Evolutionary conservation across 495 filamentous ascomycete genomes (phyloP), one percentile per base, ranked within the genome.

Genomic region (Chaetomium tenue): DNA sequence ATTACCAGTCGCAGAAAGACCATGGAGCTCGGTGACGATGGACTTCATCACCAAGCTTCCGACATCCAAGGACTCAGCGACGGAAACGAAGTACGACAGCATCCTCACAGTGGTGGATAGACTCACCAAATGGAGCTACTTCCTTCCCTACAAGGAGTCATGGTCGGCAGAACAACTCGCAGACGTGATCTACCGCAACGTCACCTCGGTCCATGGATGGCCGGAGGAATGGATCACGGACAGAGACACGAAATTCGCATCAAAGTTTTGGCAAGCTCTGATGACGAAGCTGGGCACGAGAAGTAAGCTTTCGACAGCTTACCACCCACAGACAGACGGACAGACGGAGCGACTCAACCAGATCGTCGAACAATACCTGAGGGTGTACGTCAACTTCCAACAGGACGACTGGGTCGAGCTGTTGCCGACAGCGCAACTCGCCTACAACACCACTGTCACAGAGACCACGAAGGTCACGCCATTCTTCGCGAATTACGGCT

Each of bases 11-110:
- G 30, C 20, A 16, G 58, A 60, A 40, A 2, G 20, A 60, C 42
- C 28, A 50, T 48, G n/a, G 18, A 53, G 55, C 22, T 64, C 37
- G n/a, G 39, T 58, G 11, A 58, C 55, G 20, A 58, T 58, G 8
- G 55, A 58, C 55, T 58, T 58, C 16, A 58, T 58, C 23, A 59
- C 56, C 22, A 59, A 59, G 20, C 42, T 59, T 7, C 56, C 20
- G 47, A 12, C 15, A 18, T 47, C 44, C 4, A 47, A 47, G 44
- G 44, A 47, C n/a, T 47, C 7, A 47, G 44, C n/a, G n/a, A 47
- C n/a, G n/a, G n/a, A 16, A 20, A 16, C 2, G 11, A 16, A 52
- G 6, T 52, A 26, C 23, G 23, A 52, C 6, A 52, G 22, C 6
- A 52, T 52, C 23, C 48, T 52, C 6, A 52, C 6, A 9, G 11